These are phyloP conservation scores for Carnegiea gigantea DNA, from an alignment of 179 eudicot species.

Conservation along the genomic window DNA sequence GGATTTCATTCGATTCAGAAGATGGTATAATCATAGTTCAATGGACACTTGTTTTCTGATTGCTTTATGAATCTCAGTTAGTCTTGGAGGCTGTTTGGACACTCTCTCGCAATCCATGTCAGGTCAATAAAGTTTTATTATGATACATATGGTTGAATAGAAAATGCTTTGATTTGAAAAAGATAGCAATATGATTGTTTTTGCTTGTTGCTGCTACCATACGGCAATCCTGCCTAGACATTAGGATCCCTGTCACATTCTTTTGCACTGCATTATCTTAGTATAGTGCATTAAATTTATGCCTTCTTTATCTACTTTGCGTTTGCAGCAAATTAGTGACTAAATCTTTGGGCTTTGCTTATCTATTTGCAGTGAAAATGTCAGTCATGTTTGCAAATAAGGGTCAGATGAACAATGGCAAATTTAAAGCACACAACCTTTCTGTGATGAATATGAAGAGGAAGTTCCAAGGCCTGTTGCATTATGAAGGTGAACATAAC, in stretches of 20 bases:
- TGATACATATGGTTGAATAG: not conserved
- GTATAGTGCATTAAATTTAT: too few relatives aligned
- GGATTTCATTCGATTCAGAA: not conserved
- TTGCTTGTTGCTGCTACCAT: not conserved
- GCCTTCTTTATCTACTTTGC: not conserved
- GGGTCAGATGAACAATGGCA: conserved; percentile 1
- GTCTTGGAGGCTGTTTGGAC: not conserved
- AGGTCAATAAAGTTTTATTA: not conserved
- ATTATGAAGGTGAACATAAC: conserved; percentile 9
- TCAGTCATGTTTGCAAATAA: conserved; percentile 22
- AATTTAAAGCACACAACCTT: conserved; percentile 9
- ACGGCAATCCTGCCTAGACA: too few relatives aligned
- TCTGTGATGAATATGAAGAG: conserved; percentile 19
- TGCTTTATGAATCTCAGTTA: not conserved
- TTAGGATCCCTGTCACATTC: not conserved
- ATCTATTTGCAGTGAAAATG: conserved; percentile 28
- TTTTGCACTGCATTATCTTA: not conserved
- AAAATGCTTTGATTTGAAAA: not conserved
- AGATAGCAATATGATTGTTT: not conserved
- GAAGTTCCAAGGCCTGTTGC: conserved; percentile 4
- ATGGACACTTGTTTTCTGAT: not conserved
- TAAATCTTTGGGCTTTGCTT: not conserved
- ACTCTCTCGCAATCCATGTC: too few relatives aligned
- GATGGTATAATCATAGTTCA: not conserved
- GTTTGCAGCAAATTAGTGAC: not conserved